Conservation (phyloP, 768 basidiomycete species). For the Clavaria fumosa region DNA sequence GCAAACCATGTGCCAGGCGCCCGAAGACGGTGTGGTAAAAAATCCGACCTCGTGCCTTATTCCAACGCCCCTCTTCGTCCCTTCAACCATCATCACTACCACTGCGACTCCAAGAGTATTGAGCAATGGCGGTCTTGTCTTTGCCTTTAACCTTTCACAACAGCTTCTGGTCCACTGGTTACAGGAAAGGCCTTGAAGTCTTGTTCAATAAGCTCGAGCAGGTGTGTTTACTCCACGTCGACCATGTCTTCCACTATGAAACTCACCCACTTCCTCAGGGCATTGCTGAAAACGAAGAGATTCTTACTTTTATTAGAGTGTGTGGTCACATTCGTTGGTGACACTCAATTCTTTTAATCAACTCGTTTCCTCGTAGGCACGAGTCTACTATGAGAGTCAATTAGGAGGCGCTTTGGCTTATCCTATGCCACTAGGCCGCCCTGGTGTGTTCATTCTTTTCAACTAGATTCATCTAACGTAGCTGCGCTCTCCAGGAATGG, state of each 20-base stretch:
- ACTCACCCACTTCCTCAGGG: slow-evolving; percentile 34
- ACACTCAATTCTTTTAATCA: slow-evolving; percentile 1
- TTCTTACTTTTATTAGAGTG: slow-evolving; percentile 71
- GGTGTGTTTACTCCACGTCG: slow-evolving; percentile 25
- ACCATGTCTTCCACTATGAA: slow-evolving; percentile 2
- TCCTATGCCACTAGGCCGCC: slow-evolving; percentile 32
- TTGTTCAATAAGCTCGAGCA: slow-evolving; percentile 66
- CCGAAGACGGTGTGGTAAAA: too few relatives aligned
- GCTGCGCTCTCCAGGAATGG: slow-evolving; percentile 28
- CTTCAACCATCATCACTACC: slow-evolving; percentile 5
- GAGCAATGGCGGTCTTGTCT: slow-evolving; percentile 72
- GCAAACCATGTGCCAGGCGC: too few relatives aligned
- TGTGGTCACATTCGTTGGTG: slow-evolving; percentile 14
- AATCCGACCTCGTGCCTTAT: too few relatives aligned
- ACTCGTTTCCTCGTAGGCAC: slow-evolving; percentile 34
- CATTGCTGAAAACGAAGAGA: slow-evolving; percentile 67
- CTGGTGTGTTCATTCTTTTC: slow-evolving; percentile 23
- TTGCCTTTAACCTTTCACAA: slow-evolving; percentile 82
- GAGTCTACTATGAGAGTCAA: slow-evolving; percentile 52
- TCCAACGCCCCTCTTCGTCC: background rate
- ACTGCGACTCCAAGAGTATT: slow-evolving; percentile 7
- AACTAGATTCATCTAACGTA: slow-evolving; percentile 1
- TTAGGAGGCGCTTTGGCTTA: slow-evolving; percentile 43
- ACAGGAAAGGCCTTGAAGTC: slow-evolving; percentile 67
- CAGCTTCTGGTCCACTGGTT: slow-evolving; percentile 93